Evolutionary conservation across 2,329 filamentous ascomycete species (phyloP).

Genomic region (Didymella glomerata): DNA sequence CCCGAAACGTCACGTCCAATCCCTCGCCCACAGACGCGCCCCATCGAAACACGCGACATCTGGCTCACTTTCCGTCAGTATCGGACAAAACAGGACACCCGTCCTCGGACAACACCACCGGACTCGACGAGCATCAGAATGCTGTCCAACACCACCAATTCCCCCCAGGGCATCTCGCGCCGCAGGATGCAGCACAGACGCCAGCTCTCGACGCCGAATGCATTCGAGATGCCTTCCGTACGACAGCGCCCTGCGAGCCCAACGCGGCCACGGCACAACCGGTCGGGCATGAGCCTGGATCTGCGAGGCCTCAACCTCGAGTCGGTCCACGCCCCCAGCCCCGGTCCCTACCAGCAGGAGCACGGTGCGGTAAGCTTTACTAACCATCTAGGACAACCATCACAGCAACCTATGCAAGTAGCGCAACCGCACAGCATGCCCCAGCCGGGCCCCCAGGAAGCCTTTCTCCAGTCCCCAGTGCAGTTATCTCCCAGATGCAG

Average conservation of each 20-base stretch:
- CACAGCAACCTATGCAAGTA: conserved; percentile 87
- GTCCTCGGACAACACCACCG: conserved; percentile 58
- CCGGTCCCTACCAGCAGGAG: conserved; percentile 57
- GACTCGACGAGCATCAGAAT: conserved; percentile 76
- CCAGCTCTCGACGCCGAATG: conserved; percentile 84
- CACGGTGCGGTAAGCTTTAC: conserved; percentile 64
- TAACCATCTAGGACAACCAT: conserved; percentile 65
- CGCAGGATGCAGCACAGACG: conserved; percentile 81
- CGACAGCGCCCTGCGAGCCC: conserved; percentile 69
- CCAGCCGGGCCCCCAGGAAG: conserved; percentile 72
- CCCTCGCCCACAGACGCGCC: not conserved
- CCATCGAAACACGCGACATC: conserved; percentile 6
- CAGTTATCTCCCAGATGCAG: conserved; percentile 47
- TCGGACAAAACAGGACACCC: conserved; percentile 51
- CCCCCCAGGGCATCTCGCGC: conserved; percentile 74
- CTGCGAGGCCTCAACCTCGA: conserved; percentile 67
- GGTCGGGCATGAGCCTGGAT: conserved; percentile 85
- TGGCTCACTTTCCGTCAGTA: conserved; percentile 47
- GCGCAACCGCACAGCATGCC: conserved; percentile 86
- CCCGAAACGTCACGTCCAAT: conserved; percentile 25
- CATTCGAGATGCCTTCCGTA: conserved; percentile 78
- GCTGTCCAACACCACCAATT: conserved; percentile 71
- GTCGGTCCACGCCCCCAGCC: conserved; percentile 36
- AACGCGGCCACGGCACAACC: conserved; percentile 64
- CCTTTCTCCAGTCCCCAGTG: conserved; percentile 51